phyloP scores from a whole-genome alignment of 148 eudicot species.

The Cornus florida region DNA sequence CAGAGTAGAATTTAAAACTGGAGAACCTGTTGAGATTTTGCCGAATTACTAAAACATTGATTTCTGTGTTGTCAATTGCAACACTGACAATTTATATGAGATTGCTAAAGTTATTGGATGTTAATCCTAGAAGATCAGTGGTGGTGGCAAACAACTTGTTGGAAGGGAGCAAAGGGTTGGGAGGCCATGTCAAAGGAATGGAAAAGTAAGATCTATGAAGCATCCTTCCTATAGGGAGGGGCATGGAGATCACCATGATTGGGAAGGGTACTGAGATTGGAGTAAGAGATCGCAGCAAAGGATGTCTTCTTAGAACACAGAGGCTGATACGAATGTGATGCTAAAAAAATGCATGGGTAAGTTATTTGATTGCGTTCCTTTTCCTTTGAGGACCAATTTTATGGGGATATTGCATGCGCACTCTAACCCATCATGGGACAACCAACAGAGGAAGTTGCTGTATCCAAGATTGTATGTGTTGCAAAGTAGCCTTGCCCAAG shows the following conservation, averaged over 20 bases:
- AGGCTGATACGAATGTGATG: not conserved
- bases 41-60: slow-evolving; percentile 31
- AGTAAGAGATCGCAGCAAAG: slow-evolving; percentile 3
- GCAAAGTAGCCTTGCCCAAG: no score
- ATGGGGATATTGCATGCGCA: not conserved
- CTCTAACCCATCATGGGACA: not conserved
- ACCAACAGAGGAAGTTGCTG: not conserved
- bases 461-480: no score
- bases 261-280: slow-evolving; percentile 17
- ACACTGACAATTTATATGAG: slow-evolving; percentile 13
- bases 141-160: slow-evolving; percentile 42
- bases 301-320: not conserved
- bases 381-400: not conserved
- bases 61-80: slow-evolving; percentile 36
- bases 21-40: slow-evolving; percentile 30
- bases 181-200: slow-evolving; percentile 28
- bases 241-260: slow-evolving; percentile 22
- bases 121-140: slow-evolving; percentile 30
- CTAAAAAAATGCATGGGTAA: not conserved
- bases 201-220: slow-evolving; percentile 31
- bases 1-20: slow-evolving; percentile 41
- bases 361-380: not conserved
- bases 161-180: slow-evolving; percentile 31
- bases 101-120: slow-evolving; percentile 26
- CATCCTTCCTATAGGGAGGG: not conserved